Conservation (phyloP, 305 asterid species). For the Petunia hybrid region DNA sequence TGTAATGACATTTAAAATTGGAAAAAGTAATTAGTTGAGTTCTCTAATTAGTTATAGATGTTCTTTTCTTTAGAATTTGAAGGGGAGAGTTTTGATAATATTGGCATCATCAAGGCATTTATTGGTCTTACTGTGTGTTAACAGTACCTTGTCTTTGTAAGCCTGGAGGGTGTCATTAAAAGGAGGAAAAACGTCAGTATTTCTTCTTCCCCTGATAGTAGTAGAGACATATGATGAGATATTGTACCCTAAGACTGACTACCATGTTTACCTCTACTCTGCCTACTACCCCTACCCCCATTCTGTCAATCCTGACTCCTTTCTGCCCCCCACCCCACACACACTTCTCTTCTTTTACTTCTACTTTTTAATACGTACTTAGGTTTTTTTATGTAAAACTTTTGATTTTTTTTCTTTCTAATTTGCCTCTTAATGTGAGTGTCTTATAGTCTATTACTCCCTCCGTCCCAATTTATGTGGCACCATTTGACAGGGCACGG, state of each 20-base stretch:
- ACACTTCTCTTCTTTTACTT: neutral
- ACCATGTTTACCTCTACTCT: slow-evolving; percentile 30
- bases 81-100: neutral
- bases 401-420: neutral
- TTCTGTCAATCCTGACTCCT: neutral
- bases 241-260: slow-evolving; percentile 26
- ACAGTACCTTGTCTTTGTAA: slow-evolving; percentile 25
- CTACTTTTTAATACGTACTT: neutral
- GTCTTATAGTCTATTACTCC: too few relatives aligned
- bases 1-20: too few relatives aligned
- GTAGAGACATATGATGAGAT: slow-evolving; percentile 15
- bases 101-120: neutral
- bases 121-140: slow-evolving; percentile 8
- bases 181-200: slow-evolving; percentile 24
- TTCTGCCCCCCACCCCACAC: slow-evolving; percentile 26
- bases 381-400: neutral
- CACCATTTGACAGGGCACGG: too few relatives aligned
- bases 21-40: too few relatives aligned
- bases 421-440: neutral
- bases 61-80: neutral
- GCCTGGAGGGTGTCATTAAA: slow-evolving; percentile 27
- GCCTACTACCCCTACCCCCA: slow-evolving; percentile 14
- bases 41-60: too few relatives aligned
- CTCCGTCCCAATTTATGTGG: too few relatives aligned
- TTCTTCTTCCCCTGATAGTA: slow-evolving; percentile 18